phyloP scores from a whole-genome alignment of 495 filamentous ascomycete genomes.

The Tuber melanosporum region DNA sequence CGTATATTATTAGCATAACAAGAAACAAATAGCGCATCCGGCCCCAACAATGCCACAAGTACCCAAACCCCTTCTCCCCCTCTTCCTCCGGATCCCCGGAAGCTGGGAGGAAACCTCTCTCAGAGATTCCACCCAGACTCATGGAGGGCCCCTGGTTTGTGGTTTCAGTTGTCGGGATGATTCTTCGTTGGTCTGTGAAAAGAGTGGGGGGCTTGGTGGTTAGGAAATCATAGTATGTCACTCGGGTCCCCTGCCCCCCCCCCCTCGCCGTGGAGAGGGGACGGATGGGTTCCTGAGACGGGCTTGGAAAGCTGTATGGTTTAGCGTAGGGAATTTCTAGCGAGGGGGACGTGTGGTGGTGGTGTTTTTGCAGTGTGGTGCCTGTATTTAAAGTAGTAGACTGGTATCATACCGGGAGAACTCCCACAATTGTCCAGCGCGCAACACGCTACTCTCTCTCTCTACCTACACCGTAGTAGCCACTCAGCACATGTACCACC shows the following conservation, averaged over 20 bases:
- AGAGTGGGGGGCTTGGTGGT: background rate
- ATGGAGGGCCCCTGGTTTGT: background rate
- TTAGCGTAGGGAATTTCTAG: background rate
- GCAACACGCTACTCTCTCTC: too few relatives aligned
- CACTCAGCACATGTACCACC: too few relatives aligned
- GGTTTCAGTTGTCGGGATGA: background rate
- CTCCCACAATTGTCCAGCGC: too few relatives aligned
- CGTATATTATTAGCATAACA: background rate
- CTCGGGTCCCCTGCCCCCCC: too few relatives aligned
- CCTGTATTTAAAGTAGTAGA: too few relatives aligned
- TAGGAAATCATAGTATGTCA: background rate
- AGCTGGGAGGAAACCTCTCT: background rate
- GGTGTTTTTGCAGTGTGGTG: background rate
- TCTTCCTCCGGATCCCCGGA: background rate
- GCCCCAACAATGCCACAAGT: background rate
- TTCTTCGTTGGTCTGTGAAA: background rate
- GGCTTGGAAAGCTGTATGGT: background rate
- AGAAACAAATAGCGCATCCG: background rate
- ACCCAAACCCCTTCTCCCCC: background rate
- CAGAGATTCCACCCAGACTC: background rate
- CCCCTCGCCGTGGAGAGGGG: too few relatives aligned
- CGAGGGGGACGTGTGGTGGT: background rate
- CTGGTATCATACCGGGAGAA: too few relatives aligned
- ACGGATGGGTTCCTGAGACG: background rate
- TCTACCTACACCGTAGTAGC: too few relatives aligned